Evolutionary conservation across 805 yeast genomes (phyloP).

Genomic region (Cyberlindnera bimundalis): DNA sequence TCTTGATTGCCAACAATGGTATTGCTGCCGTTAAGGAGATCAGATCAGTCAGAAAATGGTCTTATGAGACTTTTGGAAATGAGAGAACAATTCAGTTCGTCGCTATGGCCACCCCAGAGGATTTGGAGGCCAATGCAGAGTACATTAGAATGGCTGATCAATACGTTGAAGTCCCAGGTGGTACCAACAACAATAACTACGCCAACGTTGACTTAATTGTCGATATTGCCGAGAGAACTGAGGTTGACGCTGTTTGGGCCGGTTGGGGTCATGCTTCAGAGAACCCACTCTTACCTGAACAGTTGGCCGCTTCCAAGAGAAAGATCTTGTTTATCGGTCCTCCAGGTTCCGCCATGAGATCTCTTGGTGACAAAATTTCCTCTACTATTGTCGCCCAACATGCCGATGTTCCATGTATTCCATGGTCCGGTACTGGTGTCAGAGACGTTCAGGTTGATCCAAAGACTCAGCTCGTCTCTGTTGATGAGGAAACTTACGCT

Average conservation of each 20-base stretch:
- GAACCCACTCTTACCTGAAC: conserved; percentile 92
- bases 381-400: conserved; percentile 99
- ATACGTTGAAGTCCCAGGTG: conserved; percentile 98
- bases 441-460: conserved; percentile 71
- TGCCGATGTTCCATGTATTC: conserved; percentile 97
- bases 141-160: conserved; percentile 99
- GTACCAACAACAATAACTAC: conserved; percentile 96
- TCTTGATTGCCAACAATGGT: conserved; percentile 96
- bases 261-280: conserved; percentile 99
- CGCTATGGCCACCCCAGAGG: conserved; percentile 99
- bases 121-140: conserved; percentile 93
- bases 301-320: conserved; percentile 87
- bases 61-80: conserved; percentile 97
- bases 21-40: conserved; percentile 99
- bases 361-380: conserved; percentile 97
- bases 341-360: conserved; percentile 98
- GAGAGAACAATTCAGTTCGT: conserved; percentile 92
- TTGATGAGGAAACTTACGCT: conserved; percentile 75
- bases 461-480: conserved; percentile 78
- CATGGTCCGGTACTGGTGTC: conserved; percentile 99
- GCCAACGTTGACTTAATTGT: conserved; percentile 98
- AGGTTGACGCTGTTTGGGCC: conserved; percentile 99
- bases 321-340: conserved; percentile 95
- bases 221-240: conserved; percentile 93
- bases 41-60: conserved; percentile 97